A percentile compares a stretch with the other conserved stretches of the same genome.
Evolutionary conservation across 2,329 filamentous ascomycete genomes (phyloP).

Genomic region (Tolypocladium tropicale): DNA sequence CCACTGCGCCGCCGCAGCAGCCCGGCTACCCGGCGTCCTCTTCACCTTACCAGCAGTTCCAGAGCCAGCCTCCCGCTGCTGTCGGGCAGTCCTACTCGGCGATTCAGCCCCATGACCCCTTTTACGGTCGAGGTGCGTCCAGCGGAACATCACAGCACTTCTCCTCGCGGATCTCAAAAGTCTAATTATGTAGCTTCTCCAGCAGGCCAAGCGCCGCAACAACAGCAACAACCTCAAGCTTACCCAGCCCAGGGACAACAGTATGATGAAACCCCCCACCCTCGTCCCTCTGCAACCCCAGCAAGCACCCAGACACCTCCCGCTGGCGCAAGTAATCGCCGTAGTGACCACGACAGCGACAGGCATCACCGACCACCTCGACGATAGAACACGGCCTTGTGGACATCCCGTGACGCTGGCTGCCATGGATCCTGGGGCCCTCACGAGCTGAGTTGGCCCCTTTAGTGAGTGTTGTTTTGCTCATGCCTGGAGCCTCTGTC

Average conservation of each 20-base stretch:
- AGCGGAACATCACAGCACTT: conserved; percentile 13
- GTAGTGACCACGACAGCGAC: conserved; percentile 31
- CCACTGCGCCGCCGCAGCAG: conserved; percentile 18
- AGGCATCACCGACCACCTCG: conserved; percentile 29
- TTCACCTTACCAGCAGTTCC: conserved; percentile 19
- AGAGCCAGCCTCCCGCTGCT: conserved; percentile 24
- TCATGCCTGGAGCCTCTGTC: conserved; percentile 15
- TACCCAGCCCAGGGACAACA: conserved; percentile 37
- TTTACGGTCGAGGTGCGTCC: conserved; percentile 53
- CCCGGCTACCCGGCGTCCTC: conserved; percentile 20
- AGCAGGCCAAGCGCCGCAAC: conserved; percentile 30
- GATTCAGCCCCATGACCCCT: conserved; percentile 40
- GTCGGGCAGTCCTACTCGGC: conserved; percentile 20
- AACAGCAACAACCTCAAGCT: conserved; percentile 17
- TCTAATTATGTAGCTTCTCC: conserved; percentile 43
- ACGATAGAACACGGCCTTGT: conserved; percentile 16
- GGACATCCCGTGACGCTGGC: conserved; percentile 8
- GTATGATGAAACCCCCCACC: conserved; percentile 38
- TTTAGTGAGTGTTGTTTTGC: conserved; percentile 20
- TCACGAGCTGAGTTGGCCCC: conserved; percentile 3
- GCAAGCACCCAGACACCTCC: conserved; percentile 28
- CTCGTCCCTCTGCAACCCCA: conserved; percentile 25
- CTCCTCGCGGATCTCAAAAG: conserved; percentile 6
- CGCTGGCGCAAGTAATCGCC: conserved; percentile 25
- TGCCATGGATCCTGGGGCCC: conserved; percentile 4